Evolutionary conservation across 768 basidiomycete species (phyloP).

Genomic region (Phanerochaete carnosa): DNA sequence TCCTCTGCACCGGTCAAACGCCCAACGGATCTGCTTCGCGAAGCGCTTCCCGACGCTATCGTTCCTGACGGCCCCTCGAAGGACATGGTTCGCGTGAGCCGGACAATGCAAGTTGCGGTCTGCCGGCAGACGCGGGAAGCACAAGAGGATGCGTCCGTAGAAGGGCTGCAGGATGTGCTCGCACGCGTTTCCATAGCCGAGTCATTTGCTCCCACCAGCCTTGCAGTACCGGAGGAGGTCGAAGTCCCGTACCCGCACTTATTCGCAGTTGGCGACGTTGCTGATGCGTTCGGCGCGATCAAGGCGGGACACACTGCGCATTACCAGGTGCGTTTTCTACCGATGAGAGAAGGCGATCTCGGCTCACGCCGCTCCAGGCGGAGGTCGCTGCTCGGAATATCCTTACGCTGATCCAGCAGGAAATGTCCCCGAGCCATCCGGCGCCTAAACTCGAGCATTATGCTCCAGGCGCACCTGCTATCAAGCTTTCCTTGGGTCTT

Average conservation of each 20-base stretch:
- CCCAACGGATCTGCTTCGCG: constrained; percentile 48
- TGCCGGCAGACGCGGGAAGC: not conserved
- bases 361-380: constrained; percentile 29
- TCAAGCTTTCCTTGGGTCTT: constrained; percentile 62
- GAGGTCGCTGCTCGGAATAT: constrained; percentile 56
- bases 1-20: constrained; percentile 58
- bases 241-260: constrained; percentile 46
- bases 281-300: constrained; percentile 62
- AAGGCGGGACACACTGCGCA: constrained; percentile 58
- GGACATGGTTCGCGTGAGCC: constrained; percentile 42
- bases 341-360: not conserved
- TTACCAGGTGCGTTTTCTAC: constrained; percentile 35
- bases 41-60: constrained; percentile 16
- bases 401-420: constrained; percentile 36
- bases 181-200: not conserved
- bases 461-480: constrained; percentile 44
- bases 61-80: constrained; percentile 34
- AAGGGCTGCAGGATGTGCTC: not conserved
- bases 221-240: constrained; percentile 10
- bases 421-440: not conserved
- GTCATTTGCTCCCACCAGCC: not conserved
- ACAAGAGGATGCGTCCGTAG: not conserved
- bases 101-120: constrained; percentile 49
- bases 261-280: constrained; percentile 61
- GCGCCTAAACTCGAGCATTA: constrained; percentile 39